Conservation (phyloP, 2,329 filamentous ascomycete genomes). For the Stagonosporopsis chrysanthemi region DNA sequence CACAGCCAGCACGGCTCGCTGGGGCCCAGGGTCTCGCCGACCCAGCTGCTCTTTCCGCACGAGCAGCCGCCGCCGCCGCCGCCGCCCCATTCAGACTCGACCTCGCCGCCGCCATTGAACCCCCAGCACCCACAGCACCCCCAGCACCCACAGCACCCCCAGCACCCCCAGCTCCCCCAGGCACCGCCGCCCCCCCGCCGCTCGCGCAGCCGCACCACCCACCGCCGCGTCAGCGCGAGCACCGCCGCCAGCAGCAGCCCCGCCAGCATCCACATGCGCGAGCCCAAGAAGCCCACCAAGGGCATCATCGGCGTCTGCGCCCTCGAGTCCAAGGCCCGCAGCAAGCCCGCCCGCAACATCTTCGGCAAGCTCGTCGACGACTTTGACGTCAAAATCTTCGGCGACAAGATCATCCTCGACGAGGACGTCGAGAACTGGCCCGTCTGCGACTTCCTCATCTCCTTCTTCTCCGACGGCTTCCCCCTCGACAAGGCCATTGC, state of each 20-base stretch:
- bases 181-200: slow-evolving; percentile 28
- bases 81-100: background rate
- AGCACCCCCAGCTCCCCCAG: background rate
- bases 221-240: slow-evolving; percentile 81
- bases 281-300: slow-evolving; percentile 57
- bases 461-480: slow-evolving; percentile 98
- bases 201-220: slow-evolving; percentile 58
- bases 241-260: slow-evolving; percentile 84
- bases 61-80: slow-evolving; percentile 35
- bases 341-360: slow-evolving; percentile 96
- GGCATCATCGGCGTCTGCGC: slow-evolving; percentile 91
- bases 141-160: background rate
- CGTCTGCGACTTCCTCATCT: slow-evolving; percentile 94
- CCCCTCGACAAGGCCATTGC: slow-evolving; percentile 96
- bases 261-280: slow-evolving; percentile 67
- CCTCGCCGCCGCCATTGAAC: background rate
- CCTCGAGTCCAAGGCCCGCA: slow-evolving; percentile 92
- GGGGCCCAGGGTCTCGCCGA: slow-evolving; percentile 50
- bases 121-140: background rate
- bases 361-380: slow-evolving; percentile 90
- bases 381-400: slow-evolving; percentile 97
- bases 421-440: slow-evolving; percentile 98
- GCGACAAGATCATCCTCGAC: slow-evolving; percentile 97
- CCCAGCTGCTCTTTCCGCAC: slow-evolving; percentile 44
- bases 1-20: slow-evolving; percentile 53